A percentile compares a stretch with the other conserved stretches of the same genome.
phyloP scores from a whole-genome alignment of 257 asterid genomes.

The Nyctanthes arbortristis region DNA sequence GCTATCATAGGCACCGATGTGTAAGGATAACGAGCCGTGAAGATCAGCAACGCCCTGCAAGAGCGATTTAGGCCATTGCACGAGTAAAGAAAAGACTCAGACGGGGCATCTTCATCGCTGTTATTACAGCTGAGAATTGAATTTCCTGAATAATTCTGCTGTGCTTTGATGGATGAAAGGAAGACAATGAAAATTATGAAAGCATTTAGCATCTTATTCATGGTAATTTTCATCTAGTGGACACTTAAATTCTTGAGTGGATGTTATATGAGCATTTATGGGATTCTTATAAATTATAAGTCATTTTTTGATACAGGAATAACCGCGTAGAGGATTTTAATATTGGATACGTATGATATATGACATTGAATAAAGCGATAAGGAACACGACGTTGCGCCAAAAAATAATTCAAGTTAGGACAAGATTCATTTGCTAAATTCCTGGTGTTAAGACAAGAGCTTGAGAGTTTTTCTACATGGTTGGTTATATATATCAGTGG shows the following conservation, averaged over 20 bases:
- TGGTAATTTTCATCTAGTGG: conserved; percentile 14
- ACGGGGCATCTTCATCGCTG: conserved; percentile 4
- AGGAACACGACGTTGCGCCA: conserved; percentile 15
- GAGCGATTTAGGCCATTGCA: conserved; percentile 43
- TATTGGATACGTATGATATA: background rate
- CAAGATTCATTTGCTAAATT: background rate
- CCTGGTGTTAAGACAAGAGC: conserved; percentile 1
- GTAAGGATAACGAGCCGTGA: conserved; percentile 47
- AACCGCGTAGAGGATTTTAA: conserved; percentile 39
- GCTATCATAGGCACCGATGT: conserved; percentile 46
- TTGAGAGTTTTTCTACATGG: conserved; percentile 9
- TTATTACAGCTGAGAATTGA: conserved; percentile 30
- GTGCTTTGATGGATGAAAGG: conserved; percentile 31
- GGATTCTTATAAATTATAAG: background rate
- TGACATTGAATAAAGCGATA: conserved; percentile 20
- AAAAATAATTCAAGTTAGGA: conserved; percentile 4
- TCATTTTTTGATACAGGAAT: conserved; percentile 19
- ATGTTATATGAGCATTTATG: background rate
- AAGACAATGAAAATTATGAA: conserved; percentile 23
- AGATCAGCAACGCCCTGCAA: conserved; percentile 54
- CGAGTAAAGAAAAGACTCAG: conserved; percentile 36
- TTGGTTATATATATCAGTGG: background rate
- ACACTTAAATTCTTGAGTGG: background rate
- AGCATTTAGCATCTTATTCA: conserved; percentile 32
- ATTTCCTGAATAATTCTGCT: conserved; percentile 49